These are phyloP conservation scores for Capsicum rhomboideum DNA, from an alignment of 257 asterid species.

Conservation along the genomic window DNA sequence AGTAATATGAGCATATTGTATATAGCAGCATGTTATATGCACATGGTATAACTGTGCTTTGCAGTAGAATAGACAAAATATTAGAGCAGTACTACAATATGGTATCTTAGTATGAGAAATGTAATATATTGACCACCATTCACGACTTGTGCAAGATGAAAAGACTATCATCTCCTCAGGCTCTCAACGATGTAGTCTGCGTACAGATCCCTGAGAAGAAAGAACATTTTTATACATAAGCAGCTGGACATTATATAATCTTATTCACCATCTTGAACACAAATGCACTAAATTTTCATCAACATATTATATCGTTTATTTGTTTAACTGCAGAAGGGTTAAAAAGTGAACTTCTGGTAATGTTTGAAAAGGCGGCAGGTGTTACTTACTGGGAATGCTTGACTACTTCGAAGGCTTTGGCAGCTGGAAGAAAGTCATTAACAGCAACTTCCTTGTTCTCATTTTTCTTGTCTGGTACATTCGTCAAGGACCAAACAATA, in stretches of 20 bases:
- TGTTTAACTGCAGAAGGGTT: background rate
- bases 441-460: slow-evolving; percentile 96
- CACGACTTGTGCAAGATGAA: background rate
- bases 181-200: slow-evolving; percentile 78
- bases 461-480: slow-evolving; percentile 67
- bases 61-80: background rate
- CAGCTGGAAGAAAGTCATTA: slow-evolving; percentile 66
- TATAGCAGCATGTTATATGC: background rate
- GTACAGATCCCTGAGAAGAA: slow-evolving; percentile 52
- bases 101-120: background rate
- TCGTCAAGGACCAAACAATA: slow-evolving; percentile 21
- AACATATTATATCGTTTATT: background rate
- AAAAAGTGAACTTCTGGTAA: background rate
- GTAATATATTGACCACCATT: background rate
- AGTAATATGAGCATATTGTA: background rate
- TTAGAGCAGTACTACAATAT: background rate
- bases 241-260: background rate
- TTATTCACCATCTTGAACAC: no score
- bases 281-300: background rate
- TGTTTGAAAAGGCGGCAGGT: background rate
- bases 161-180: slow-evolving; percentile 56
- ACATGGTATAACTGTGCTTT: no score
- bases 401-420: slow-evolving; percentile 63
- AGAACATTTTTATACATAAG: background rate
- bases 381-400: slow-evolving; percentile 70